phyloP scores from a whole-genome alignment of 1,139 yeast species.

The Pichia sp. region DNA sequence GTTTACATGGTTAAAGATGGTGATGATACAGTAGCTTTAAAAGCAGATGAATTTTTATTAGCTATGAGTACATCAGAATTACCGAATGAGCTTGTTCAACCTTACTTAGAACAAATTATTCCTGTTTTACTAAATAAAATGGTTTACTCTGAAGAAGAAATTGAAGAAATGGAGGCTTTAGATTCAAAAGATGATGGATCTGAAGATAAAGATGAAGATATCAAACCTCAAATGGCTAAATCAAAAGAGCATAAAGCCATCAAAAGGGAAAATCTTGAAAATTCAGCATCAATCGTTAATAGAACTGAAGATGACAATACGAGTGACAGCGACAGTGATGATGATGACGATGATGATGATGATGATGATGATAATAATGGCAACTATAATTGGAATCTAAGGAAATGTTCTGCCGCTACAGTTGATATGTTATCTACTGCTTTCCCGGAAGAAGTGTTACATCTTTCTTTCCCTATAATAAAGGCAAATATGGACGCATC shows the following conservation, averaged over 20 bases:
- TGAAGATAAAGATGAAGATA: slow-evolving; percentile 83
- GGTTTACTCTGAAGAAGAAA: slow-evolving; percentile 84
- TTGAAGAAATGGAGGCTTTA: slow-evolving; percentile 57
- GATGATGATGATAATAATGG: slow-evolving; percentile 63
- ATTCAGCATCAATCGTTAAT: slow-evolving; percentile 27
- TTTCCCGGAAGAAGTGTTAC: slow-evolving; percentile 61
- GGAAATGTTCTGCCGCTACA: slow-evolving; percentile 93
- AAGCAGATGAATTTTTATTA: slow-evolving; percentile 87
- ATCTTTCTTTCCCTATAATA: slow-evolving; percentile 64
- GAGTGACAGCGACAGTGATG: slow-evolving; percentile 31
- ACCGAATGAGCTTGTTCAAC: slow-evolving; percentile 43
- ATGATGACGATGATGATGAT: slow-evolving; percentile 43
- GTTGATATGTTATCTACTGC: slow-evolving; percentile 70
- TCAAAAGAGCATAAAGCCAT: slow-evolving; percentile 56
- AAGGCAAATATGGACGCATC: slow-evolving; percentile 60
- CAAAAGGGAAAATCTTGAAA: slow-evolving; percentile 25
- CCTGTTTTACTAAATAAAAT: slow-evolving; percentile 74
- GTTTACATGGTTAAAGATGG: slow-evolving; percentile 66
- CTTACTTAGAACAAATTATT: slow-evolving; percentile 53
- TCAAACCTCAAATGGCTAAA: slow-evolving; percentile 69
- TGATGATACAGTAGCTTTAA: slow-evolving; percentile 73
- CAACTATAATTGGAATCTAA: slow-evolving; percentile 75
- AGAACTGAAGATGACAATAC: slow-evolving; percentile 41
- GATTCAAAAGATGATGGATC: slow-evolving; percentile 65
- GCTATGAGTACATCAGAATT: slow-evolving; percentile 61